Evolutionary conservation across 208 protist species (phyloP), one percentile per base, ranked within the genome.

Genomic region (Herpetomonas samuelpessoai): DNA sequence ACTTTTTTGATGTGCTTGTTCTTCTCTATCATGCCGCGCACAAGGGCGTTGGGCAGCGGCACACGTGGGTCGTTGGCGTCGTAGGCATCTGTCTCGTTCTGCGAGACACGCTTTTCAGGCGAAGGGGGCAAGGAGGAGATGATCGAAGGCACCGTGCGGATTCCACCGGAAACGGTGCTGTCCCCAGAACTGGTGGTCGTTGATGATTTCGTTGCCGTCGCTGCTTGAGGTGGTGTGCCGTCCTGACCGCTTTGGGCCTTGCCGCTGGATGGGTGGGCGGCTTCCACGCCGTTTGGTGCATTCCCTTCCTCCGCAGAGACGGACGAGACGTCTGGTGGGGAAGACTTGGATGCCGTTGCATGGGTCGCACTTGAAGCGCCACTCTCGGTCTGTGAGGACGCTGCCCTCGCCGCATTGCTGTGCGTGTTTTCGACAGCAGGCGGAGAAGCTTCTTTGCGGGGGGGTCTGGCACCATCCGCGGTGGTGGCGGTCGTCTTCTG

Each of bases 1-100:
- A 79, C n/a, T 0, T 47, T 57, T 70, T 85, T 86, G 35, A 77
- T 50, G 14, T 58, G 54, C 38, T 78, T 67, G 41, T 82, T 89
- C 31, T 62, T 69, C 18, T 57, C 51, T 22, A 31, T 22, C 35
- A 63, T 19, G 4, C 63, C 62, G 9, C 69, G 47, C 14, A 52
- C 27, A 44, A 65, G 65, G 56, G 61, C 55, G n/a, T 45, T 66
- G 24, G 47, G 22, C 12, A 52, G 19, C 35, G 14, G 35, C 35
- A 41, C 35, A 14, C 35, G 35, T 6, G 35, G 14, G 14, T 41
- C 35, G 35, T 6, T 14, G 14, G 35, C 9, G 35, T 52, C 47
- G 47, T 9, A 14, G 21, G 18, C 21, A 18, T 51, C 44, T 28
- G 12, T 18, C 47, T 27, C 55, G 2, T 48, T 30, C 41, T 18